Base-by-base conservation (phyloP, 176 grass and related monocot species). In the Microstegium vimineum region DNA sequence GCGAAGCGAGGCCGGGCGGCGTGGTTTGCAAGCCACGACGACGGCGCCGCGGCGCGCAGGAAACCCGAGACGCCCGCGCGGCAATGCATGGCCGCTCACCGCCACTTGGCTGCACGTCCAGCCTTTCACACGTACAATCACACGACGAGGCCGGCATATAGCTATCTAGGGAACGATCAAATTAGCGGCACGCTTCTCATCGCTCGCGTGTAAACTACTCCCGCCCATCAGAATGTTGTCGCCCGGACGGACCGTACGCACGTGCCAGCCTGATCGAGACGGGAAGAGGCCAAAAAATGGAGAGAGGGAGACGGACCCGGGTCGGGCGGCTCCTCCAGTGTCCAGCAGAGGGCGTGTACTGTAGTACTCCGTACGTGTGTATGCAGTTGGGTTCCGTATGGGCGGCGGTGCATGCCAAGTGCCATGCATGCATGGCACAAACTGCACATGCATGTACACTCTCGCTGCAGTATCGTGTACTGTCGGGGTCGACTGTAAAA, bases 11-110 rank as follows among this genome's bases (percentile, higher is more conserved):
- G n/a, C n/a, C n/a, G 18, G 36, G 10, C 20, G 38, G 46, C 28
- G 78, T 76, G 78, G 37, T 49, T 81, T 76, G 30, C 34, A 82
- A 56, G 74, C 75, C 61, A 88, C 75, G 81, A 16, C 81, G 69
- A 0, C 77, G 71, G 28, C 57, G 23, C 0, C 66, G 56, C n/a
- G n/a, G n/a, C 1, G 11, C 51, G 51, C 5, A 54, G 66, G 33
- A 42, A 78, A 54, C 66, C 66, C 80, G 75, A 8, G 79, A 13
- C 22, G 9, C 52, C 22, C 22, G 22, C 8, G 20, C 2, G 6
- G 61, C 30, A n/a, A n/a, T n/a, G n/a, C 32, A 5, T 5, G 17
- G 18, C 33, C 33, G 66, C 20, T 34, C 31, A 5, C 54, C 14
- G 45, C 14, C 45, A 47, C 45, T 17, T 17, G 16, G 15, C 16